These are phyloP conservation scores for Aspergillus thermomutatus DNA, from an alignment of 2,329 filamentous ascomycete species.

Conservation along the genomic window DNA sequence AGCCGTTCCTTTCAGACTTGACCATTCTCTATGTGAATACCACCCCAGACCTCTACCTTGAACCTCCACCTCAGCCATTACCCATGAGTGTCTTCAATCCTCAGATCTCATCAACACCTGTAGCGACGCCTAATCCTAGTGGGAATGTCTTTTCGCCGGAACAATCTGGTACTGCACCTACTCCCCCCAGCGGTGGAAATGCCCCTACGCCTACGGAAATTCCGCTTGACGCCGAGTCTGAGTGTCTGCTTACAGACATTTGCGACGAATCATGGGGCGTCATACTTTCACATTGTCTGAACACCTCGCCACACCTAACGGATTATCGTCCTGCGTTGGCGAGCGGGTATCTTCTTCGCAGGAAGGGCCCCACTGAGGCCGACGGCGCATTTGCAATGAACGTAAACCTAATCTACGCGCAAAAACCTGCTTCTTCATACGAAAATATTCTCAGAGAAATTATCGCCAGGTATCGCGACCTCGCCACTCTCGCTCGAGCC, in stretches of 20 bases:
- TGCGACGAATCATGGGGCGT: conserved; percentile 60
- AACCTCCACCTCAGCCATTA: conserved; percentile 30
- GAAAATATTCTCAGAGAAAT: conserved; percentile 41
- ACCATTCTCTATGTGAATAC: conserved; percentile 34
- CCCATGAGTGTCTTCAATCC: conserved; percentile 32
- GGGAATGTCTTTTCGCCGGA: conserved; percentile 40
- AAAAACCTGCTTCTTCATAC: conserved; percentile 26
- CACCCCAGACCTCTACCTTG: conserved; percentile 34
- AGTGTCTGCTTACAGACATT: conserved; percentile 55
- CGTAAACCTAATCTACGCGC: conserved; percentile 41
- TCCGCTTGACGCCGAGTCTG: conserved; percentile 47
- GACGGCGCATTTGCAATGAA: conserved; percentile 41
- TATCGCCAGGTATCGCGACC: conserved; percentile 43
- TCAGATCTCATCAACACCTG: conserved; percentile 35
- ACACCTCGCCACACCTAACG: conserved; percentile 39
- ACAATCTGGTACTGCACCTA: conserved; percentile 39
- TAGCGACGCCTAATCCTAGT: conserved; percentile 37
- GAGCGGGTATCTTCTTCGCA: conserved; percentile 48
- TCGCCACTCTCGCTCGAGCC: conserved; percentile 41
- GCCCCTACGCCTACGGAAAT: conserved; percentile 34
- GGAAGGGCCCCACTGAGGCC: conserved; percentile 38
- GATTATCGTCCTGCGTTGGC: conserved; percentile 42
- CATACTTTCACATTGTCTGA: conserved; percentile 50
- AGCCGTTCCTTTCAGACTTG: conserved; percentile 33
- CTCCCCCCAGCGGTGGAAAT: conserved; percentile 35